Percentiles rank a stretch among this genome's conserved stretches.
phyloP scores from a whole-genome alignment of 2,329 filamentous ascomycete genomes.

The Bipolaris zeicola region DNA sequence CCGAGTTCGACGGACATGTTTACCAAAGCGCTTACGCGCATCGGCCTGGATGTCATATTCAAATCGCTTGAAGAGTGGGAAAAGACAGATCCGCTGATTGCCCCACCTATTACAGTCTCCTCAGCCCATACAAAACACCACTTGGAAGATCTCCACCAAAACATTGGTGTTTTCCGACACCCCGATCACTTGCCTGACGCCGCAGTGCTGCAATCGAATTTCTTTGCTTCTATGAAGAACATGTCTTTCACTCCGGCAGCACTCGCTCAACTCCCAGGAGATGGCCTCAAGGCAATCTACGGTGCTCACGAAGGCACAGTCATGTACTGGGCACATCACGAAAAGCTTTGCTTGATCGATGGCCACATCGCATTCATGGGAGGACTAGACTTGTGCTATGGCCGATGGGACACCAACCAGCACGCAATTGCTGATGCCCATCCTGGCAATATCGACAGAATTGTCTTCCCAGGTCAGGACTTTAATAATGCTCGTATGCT shows the following conservation, averaged over 20 bases:
- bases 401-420: slow-evolving; percentile 84
- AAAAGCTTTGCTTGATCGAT: slow-evolving; percentile 86
- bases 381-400: slow-evolving; percentile 84
- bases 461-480: slow-evolving; percentile 87
- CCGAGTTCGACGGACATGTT: slow-evolving; percentile 49
- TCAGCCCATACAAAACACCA: slow-evolving; percentile 78
- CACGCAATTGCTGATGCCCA: slow-evolving; percentile 86
- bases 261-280: slow-evolving; percentile 68
- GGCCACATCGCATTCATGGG: slow-evolving; percentile 86
- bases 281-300: slow-evolving; percentile 78
- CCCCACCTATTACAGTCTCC: slow-evolving; percentile 58
- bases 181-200: slow-evolving; percentile 83
- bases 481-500: slow-evolving; percentile 88
- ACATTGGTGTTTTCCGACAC: slow-evolving; percentile 87
- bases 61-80: slow-evolving; percentile 54
- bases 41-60: slow-evolving; percentile 53
- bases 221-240: slow-evolving; percentile 62
- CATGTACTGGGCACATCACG: slow-evolving; percentile 91
- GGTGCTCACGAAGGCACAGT: slow-evolving; percentile 81
- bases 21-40: slow-evolving; percentile 48
- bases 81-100: slow-evolving; percentile 53
- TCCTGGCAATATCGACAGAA: slow-evolving; percentile 74
- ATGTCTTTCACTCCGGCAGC: slow-evolving; percentile 61
- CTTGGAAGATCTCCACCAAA: slow-evolving; percentile 77
- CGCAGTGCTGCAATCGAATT: slow-evolving; percentile 66